Percentiles rank a stretch among this genome's conserved stretches.
These are phyloP conservation scores for Castanea sativa DNA, from an alignment of 306 rosid genomes.

Conservation along the genomic window DNA sequence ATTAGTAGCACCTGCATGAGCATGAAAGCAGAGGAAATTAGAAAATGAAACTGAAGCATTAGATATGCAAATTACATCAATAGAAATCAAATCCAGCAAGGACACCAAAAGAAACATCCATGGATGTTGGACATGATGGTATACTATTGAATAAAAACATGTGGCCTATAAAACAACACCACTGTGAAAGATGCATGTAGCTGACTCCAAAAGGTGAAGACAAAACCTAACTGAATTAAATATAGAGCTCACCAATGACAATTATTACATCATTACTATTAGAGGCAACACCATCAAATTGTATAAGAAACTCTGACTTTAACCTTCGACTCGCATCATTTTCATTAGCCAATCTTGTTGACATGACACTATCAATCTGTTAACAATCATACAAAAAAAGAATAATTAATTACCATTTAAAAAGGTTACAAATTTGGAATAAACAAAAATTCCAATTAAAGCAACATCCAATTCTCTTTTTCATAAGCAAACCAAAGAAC, in stretches of 20 bases:
- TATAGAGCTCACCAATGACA: slow-evolving; percentile 71
- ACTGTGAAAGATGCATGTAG: neutral
- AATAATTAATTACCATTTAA: neutral
- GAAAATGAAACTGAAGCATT: neutral
- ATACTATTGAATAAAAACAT: slow-evolving; percentile 12
- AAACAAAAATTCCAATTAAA: neutral
- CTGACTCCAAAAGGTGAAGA: slow-evolving; percentile 3
- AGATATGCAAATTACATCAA: slow-evolving; percentile 1
- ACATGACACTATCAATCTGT: slow-evolving; percentile 97
- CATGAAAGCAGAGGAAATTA: slow-evolving; percentile 17
- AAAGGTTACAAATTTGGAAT: neutral
- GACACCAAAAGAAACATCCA: neutral
- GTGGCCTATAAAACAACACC: neutral
- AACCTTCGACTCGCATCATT: slow-evolving; percentile 94
- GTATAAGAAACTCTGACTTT: slow-evolving; percentile 94
- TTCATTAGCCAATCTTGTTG: slow-evolving; percentile 78
- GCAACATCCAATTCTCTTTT: neutral
- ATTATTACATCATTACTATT: slow-evolving; percentile 83
- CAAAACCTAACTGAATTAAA: neutral
- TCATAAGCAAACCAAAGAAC: too few species aligned
- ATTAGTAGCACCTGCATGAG: slow-evolving; percentile 83
- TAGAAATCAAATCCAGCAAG: neutral
- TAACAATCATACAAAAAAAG: slow-evolving; percentile 9
- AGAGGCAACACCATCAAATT: slow-evolving; percentile 97
- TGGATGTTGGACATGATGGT: slow-evolving; percentile 10